A percentile compares a stretch with the other conserved stretches of the same genome.
Conservation (phyloP, 2,329 filamentous ascomycete genomes). For the Aspergillus tubingensis region DNA sequence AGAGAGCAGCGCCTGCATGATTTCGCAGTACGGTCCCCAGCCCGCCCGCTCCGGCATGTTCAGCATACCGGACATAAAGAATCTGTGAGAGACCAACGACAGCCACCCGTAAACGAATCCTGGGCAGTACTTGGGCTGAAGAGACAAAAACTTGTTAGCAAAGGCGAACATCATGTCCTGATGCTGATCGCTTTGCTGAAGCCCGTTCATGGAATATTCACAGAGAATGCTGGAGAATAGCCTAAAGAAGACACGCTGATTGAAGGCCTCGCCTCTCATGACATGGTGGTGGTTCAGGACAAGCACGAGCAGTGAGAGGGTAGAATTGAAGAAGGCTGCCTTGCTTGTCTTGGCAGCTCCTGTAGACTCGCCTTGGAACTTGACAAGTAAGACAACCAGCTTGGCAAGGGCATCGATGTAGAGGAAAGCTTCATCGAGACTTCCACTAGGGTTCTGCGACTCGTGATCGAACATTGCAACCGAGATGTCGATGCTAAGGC, state of each 20-base stretch:
- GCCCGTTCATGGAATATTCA: constrained; percentile 64
- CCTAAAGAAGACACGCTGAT: constrained; percentile 87
- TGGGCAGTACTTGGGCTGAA: constrained; percentile 76
- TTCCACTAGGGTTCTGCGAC: constrained; percentile 61
- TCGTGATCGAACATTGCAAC: constrained; percentile 76
- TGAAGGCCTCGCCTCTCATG: constrained; percentile 77
- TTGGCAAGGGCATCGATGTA: constrained; percentile 80
- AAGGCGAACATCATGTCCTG: constrained; percentile 72
- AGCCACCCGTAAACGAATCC: constrained; percentile 87
- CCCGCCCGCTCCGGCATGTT: constrained; percentile 67
- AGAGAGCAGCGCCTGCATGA: constrained; percentile 70
- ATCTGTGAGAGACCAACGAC: constrained; percentile 76
- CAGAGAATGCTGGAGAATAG: constrained; percentile 82
- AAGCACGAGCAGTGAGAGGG: constrained; percentile 75
- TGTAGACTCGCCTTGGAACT: constrained; percentile 66
- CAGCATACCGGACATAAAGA: constrained; percentile 78
- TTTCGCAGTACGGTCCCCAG: constrained; percentile 73
- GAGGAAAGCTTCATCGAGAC: constrained; percentile 61
- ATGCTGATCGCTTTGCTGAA: constrained; percentile 62
- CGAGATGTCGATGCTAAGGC: constrained; percentile 77
- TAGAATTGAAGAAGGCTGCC: constrained; percentile 71
- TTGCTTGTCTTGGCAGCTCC: constrained; percentile 64
- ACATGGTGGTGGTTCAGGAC: constrained; percentile 84
- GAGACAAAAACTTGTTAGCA: constrained; percentile 67
- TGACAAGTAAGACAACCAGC: constrained; percentile 74